Conservation (phyloP, 176 grass and related monocot genomes). For the Areca catechu region DNA sequence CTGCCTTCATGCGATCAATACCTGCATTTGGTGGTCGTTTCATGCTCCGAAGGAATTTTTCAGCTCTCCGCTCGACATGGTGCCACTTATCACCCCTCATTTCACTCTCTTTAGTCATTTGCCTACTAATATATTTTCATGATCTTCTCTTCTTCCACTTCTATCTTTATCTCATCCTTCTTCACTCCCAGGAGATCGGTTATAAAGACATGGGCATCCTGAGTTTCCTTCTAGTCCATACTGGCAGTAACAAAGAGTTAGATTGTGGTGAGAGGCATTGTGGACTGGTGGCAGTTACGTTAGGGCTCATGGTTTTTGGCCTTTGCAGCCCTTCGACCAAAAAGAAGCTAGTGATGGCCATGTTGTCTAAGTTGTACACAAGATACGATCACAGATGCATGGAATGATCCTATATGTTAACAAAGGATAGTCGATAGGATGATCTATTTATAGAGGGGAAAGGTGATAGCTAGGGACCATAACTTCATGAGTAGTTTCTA, state of each 20-base stretch:
- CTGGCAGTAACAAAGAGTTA: background rate
- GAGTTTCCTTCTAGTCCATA: background rate
- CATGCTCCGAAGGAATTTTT: background rate
- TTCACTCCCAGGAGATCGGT: slow-evolving; percentile 1
- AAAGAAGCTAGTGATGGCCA: no score
- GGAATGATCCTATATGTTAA: no score
- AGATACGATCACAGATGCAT: no score
- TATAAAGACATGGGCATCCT: background rate
- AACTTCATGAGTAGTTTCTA: no score
- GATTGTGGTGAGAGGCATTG: background rate
- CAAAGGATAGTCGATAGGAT: no score
- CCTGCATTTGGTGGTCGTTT: background rate
- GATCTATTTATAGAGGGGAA: no score
- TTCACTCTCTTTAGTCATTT: background rate
- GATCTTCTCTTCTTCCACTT: slow-evolving; percentile 7
- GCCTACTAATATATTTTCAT: slow-evolving; percentile 2
- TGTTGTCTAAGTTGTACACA: no score
- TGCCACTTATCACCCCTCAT: background rate
- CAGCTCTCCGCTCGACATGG: background rate
- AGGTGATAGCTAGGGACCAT: no score
- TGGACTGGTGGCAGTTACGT: no score
- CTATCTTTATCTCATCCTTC: slow-evolving; percentile 1
- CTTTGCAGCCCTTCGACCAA: no score
- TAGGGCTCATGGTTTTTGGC: no score
- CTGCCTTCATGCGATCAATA: background rate